A percentile compares a stretch with the other conserved stretches of the same genome.
Evolutionary conservation across 2,329 filamentous ascomycete genomes (phyloP).

Genomic region (Sporothrix curviconia): DNA sequence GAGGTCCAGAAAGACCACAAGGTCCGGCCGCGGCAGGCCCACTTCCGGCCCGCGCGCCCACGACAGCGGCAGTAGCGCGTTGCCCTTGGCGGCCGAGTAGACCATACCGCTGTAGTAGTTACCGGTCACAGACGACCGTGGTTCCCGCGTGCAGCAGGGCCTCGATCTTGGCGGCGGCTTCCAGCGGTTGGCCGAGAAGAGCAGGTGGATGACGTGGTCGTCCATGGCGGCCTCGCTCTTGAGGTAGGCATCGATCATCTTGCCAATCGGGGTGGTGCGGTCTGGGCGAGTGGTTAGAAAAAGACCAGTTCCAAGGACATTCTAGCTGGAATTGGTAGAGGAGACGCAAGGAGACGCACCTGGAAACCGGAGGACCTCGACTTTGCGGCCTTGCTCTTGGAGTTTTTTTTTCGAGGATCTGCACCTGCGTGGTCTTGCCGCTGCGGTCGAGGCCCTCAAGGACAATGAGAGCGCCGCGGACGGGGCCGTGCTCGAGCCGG

Average conservation of each 20-base stretch:
- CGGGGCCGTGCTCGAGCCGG: slow-evolving; percentile 8
- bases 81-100: slow-evolving; percentile 83
- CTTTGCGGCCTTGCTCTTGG: slow-evolving; percentile 32
- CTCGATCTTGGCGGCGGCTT: slow-evolving; percentile 53
- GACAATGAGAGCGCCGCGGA: slow-evolving; percentile 68
- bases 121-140: slow-evolving; percentile 81
- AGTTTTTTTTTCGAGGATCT: slow-evolving; percentile 49
- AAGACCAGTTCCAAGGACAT: background rate
- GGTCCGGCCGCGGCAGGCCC: slow-evolving; percentile 79
- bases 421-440: slow-evolving; percentile 87
- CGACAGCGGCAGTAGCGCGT: slow-evolving; percentile 58
- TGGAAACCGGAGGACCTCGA: slow-evolving; percentile 51
- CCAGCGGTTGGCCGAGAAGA: slow-evolving; percentile 91
- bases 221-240: slow-evolving; percentile 66
- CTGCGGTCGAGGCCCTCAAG: slow-evolving; percentile 86
- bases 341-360: slow-evolving; percentile 31
- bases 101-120: slow-evolving; percentile 93
- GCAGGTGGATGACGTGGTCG: slow-evolving; percentile 81
- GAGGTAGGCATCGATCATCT: slow-evolving; percentile 81
- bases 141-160: slow-evolving; percentile 55
- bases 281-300: slow-evolving; percentile 43
- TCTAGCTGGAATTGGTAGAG: background rate
- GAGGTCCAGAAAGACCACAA: slow-evolving; percentile 82
- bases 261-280: slow-evolving; percentile 73
- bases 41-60: slow-evolving; percentile 85